Evolutionary conservation across 306 rosid species (phyloP), one percentile per base, ranked within the genome.

Genomic region (Luffa aegyptiaca): DNA sequence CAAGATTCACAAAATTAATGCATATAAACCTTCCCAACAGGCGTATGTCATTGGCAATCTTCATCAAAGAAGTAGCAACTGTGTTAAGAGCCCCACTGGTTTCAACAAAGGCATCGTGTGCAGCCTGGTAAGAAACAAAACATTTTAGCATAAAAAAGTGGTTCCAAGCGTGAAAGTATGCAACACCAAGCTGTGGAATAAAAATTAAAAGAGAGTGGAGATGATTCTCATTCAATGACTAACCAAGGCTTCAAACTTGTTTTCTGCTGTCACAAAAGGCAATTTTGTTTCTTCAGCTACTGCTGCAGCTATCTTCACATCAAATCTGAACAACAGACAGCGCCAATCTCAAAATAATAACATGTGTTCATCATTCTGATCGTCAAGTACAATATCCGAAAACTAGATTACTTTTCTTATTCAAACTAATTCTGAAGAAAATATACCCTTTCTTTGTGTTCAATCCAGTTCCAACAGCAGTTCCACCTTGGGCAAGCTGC

Each of bases 401-500:
- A 48, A 63, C 37, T 18, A 35, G 59, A 79, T 36, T 18, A 37
- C 18, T 58, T 42, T 52, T 6, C 66, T 65, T 17, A 72, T 49
- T 6, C 17, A 10, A 53, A 68, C 31, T 14, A 37, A 51, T 3
- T 49, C 56, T 44, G 59, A 45, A 48, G 57, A 58, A 37, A 77
- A 36, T 93, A 31, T 88, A 96, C 98, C 99, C 99, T 84, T 85
- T 96, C 91, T 91, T 93, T 83, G 99, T 96, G 88, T 96, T 96
- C 86, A 96, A 85, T 88, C 99, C 98, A 77, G 99, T 96, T 84
- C 99, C 99, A 37, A 96, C 99, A 87, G 99, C 99, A 51, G 99
- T 93, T 82, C 99, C 99, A 79, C 99, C 99, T 84, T 96, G 99
- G 63, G 98, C 99, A 75, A 96, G 97, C 99, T 93, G 94, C 83